Evolutionary conservation across 768 basidiomycete genomes (phyloP), one percentile per base, ranked within the genome.

Genomic region (Coprinopsis marcescibilis): DNA sequence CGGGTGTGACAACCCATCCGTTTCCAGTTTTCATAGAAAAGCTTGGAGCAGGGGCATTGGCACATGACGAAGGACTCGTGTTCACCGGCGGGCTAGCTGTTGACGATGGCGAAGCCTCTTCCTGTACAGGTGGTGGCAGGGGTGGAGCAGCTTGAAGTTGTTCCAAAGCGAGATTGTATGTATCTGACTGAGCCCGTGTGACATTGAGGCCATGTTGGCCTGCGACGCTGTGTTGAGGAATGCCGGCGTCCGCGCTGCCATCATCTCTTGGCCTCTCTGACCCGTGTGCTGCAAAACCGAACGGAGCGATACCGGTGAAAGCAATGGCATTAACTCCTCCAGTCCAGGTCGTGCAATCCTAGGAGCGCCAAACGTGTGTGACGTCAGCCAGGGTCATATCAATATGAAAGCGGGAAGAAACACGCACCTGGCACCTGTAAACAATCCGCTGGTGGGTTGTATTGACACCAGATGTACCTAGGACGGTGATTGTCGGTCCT

Each of bases 251-350:
- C 27, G 30, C 24, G 20, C 34, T 42, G 24, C 38, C 13, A 5
- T 23, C 14, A n/a, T 41, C 38, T 15, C 19, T n/a, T 13, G 46
- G 46, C 20, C 32, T 48, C 33, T 14, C 13, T 7, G 46, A 30
- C 12, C 46, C 46, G 17, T 48, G 46, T 3, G 46, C 39, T 14
- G 46, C 46, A 23, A 17, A 48, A 14, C 46, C 46, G 11, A 48
- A 26, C n/a, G 21, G 37, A 8, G 38, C 27, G 26, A 20, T 30
- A 4, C 14, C 14, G 24, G 26, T 30, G 26, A 43, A 30, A n/a
- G 7, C 17, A 21, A 48, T 48, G 20, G 38, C 39, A 20, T 37
- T 37, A 29, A 37, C 37, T 3, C 46, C 46, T 14, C 38, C 39
- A 24, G n/a, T 42, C 46, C 46, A 48, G 2, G 23, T 15, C 4